Conservation (phyloP, 768 basidiomycete species). For the Calocybe gangraenosa region DNA sequence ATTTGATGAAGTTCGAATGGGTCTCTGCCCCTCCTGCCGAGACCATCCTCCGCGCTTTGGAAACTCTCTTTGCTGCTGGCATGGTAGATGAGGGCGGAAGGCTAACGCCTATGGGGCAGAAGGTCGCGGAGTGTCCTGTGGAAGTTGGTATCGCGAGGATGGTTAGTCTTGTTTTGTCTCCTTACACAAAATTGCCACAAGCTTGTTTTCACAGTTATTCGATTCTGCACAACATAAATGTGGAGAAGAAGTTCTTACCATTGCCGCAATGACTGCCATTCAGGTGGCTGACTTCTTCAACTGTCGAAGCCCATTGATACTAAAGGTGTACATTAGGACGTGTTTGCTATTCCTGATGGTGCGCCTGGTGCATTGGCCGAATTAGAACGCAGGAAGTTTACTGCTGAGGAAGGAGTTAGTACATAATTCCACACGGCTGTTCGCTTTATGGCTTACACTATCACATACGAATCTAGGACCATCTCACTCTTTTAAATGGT, state of each 20-base stretch:
- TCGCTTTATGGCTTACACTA: constrained; percentile 8
- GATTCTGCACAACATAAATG: constrained; percentile 82
- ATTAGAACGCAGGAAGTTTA: constrained; percentile 92
- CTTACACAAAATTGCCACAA: no score
- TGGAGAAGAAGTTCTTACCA: constrained; percentile 93
- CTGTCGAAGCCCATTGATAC: background rate
- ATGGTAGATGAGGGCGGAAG: constrained; percentile 83
- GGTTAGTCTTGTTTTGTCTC: constrained; percentile 48
- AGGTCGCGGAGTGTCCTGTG: constrained; percentile 91
- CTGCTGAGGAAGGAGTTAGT: constrained; percentile 93
- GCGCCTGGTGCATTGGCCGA: constrained; percentile 84
- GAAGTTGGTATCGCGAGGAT: constrained; percentile 94
- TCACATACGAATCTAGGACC: constrained; percentile 58
- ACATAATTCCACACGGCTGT: background rate
- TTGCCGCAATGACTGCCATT: constrained; percentile 92
- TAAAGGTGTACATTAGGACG: constrained; percentile 52
- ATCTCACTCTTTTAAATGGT: constrained; percentile 93
- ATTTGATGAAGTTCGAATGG: constrained; percentile 96
- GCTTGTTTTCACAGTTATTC: no score
- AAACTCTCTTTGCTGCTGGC: constrained; percentile 73
- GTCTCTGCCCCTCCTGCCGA: constrained; percentile 84
- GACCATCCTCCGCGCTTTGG: constrained; percentile 80
- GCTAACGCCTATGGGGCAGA: constrained; percentile 71
- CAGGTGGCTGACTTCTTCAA: constrained; percentile 46
- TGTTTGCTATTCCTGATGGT: constrained; percentile 86